These are phyloP conservation scores for Plantago coronopus DNA, from an alignment of 305 asterid species.

Conservation along the genomic window DNA sequence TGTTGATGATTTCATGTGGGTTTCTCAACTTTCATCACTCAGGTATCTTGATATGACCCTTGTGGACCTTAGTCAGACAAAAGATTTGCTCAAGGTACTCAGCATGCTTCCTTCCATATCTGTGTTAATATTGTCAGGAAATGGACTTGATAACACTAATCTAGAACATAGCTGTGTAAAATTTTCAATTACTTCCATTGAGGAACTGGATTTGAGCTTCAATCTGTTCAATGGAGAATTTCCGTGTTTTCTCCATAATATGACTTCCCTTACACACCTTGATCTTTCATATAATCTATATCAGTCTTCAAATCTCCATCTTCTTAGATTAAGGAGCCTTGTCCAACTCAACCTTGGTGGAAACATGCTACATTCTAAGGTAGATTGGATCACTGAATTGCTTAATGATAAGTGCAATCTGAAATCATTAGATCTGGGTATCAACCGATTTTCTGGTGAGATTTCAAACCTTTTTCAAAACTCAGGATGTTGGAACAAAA, in stretches of 20 bases:
- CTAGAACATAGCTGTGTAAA: neutral
- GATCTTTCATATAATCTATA: neutral
- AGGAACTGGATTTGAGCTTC: neutral
- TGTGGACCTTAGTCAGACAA: constrained; percentile 8
- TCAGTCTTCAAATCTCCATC: neutral
- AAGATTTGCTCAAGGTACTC: constrained; percentile 15
- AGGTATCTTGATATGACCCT: constrained; percentile 13
- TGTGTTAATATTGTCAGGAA: too few relatives aligned
- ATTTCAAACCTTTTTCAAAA: neutral
- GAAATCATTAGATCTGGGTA: neutral
- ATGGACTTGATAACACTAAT: too few relatives aligned
- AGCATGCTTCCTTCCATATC: neutral
- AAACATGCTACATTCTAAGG: neutral
- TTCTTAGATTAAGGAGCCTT: neutral
- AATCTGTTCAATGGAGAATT: constrained; percentile 5
- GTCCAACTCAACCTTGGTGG: neutral
- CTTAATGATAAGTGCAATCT: neutral
- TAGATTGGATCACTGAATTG: neutral
- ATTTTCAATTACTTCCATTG: neutral
- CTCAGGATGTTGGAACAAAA: neutral
- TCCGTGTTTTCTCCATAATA: constrained; percentile 14
- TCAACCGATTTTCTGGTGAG: constrained; percentile 5
- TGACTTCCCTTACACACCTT: constrained; percentile 11
- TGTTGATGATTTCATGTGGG: constrained; percentile 7
- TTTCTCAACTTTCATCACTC: constrained; percentile 7